Evolutionary conservation across 1,284 basidiomycete genomes (phyloP).

Genomic region (Malassezia brasiliensis): DNA sequence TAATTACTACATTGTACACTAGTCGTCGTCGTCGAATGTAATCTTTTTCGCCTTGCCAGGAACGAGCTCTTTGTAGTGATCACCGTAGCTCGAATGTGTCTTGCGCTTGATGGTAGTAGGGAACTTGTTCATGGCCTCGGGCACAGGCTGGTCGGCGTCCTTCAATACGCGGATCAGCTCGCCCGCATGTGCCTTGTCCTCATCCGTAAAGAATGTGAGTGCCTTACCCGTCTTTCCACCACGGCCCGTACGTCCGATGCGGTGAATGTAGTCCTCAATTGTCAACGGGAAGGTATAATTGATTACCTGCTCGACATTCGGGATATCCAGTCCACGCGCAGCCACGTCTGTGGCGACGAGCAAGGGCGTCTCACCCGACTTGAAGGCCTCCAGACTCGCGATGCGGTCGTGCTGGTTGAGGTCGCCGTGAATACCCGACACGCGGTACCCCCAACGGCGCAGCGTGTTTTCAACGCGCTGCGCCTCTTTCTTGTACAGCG

Average conservation of each 20-base stretch:
- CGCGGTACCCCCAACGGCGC: conserved; percentile 66
- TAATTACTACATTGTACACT: not conserved
- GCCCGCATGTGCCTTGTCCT: conserved; percentile 66
- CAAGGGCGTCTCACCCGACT: conserved; percentile 68
- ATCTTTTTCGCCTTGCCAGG: conserved; percentile 63
- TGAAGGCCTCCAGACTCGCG: conserved; percentile 80
- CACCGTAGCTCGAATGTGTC: conserved; percentile 60
- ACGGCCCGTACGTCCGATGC: conserved; percentile 89
- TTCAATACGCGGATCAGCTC: conserved; percentile 83
- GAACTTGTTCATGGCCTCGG: conserved; percentile 73
- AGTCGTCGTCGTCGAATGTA: conserved; percentile 31
- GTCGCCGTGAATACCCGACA: conserved; percentile 86
- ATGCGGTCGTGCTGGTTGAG: conserved; percentile 77
- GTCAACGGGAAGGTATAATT: conserved; percentile 81
- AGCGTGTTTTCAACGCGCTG: conserved; percentile 76
- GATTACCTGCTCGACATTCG: conserved; percentile 67
- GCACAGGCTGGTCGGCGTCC: conserved; percentile 67
- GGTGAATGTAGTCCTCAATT: conserved; percentile 74
- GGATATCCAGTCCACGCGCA: conserved; percentile 90
- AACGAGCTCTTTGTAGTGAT: conserved; percentile 51
- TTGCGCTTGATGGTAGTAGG: conserved; percentile 93
- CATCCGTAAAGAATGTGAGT: conserved; percentile 78
- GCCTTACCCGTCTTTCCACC: conserved; percentile 83
- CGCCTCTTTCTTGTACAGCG: conserved; percentile 82
- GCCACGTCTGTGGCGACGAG: conserved; percentile 97